A percentile compares a stretch with the other conserved stretches of the same genome.
phyloP scores from a whole-genome alignment of 352 stramenopile genomes.

The Plasmopara muralis region DNA sequence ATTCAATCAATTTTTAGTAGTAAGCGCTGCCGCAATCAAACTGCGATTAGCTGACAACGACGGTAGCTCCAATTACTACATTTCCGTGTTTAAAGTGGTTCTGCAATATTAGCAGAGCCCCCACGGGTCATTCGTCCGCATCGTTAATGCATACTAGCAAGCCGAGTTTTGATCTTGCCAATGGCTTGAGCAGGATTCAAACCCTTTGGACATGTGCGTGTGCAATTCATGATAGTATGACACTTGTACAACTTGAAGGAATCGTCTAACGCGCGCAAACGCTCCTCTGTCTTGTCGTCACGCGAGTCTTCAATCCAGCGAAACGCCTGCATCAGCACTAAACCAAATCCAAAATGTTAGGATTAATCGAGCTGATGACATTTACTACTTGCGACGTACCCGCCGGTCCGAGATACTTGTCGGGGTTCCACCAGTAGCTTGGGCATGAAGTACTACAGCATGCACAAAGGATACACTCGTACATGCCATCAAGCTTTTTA shows the following conservation, averaged over 20 bases:
- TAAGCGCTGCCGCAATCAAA: background rate
- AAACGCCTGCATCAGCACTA: conserved; percentile 93
- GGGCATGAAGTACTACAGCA: conserved; percentile 99
- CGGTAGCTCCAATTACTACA: background rate
- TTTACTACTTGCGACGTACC: conserved; percentile 28
- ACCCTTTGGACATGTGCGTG: conserved; percentile 98
- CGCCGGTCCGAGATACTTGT: conserved; percentile 92
- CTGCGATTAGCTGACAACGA: background rate
- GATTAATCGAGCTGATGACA: conserved; percentile 1
- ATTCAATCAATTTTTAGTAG: background rate
- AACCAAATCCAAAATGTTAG: conserved; percentile 5
- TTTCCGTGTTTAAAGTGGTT: background rate
- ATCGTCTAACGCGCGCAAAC: conserved; percentile 94
- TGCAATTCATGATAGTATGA: conserved; percentile 99
- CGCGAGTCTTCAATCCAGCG: conserved; percentile 99
- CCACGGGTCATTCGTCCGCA: background rate
- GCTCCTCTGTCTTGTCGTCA: conserved; percentile 95
- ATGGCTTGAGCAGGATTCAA: conserved; percentile 99
- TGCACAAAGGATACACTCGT: conserved; percentile 99
- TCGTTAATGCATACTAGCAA: conserved; percentile 70
- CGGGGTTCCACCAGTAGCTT: conserved; percentile 99
- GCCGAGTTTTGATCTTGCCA: conserved; percentile 97
- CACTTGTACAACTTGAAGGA: conserved; percentile 99
- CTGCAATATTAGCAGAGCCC: background rate
- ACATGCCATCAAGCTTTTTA: conserved; percentile 99